Evolutionary conservation across 345 rosid species (phyloP).

Genomic region (Lepidium didymum): DNA sequence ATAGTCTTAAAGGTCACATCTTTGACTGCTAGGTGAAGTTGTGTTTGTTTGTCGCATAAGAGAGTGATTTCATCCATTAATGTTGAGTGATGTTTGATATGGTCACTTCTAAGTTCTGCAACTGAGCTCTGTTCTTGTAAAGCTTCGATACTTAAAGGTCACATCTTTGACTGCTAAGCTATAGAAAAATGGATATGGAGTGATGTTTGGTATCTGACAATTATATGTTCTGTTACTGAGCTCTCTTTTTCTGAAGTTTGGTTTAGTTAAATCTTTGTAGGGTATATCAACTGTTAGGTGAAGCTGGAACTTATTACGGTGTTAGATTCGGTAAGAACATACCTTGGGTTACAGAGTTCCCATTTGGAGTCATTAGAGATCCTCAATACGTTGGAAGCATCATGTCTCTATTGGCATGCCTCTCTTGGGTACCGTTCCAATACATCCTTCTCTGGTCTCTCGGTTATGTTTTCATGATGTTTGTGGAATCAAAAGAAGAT

Average conservation of each 20-base stretch:
- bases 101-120: too few species aligned
- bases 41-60: too few species aligned
- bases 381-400: slow-evolving; percentile 91
- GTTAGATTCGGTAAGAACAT: slow-evolving; percentile 73
- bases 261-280: slow-evolving; percentile 31
- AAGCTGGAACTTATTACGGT: slow-evolving; percentile 86
- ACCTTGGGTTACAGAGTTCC: slow-evolving; percentile 84
- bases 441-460: slow-evolving; percentile 72
- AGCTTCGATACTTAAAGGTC: neutral
- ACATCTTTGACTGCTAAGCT: neutral
- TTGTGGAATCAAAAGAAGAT: slow-evolving; percentile 64
- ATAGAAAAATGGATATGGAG: neutral
- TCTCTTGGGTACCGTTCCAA: slow-evolving; percentile 73
- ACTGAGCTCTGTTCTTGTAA: neutral
- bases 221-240: neutral
- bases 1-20: too few species aligned
- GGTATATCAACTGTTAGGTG: slow-evolving; percentile 88
- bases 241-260: too few species aligned
- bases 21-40: too few species aligned
- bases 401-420: slow-evolving; percentile 66
- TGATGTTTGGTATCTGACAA: neutral
- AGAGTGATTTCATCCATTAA: too few species aligned
- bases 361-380: slow-evolving; percentile 83
- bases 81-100: too few species aligned
- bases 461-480: slow-evolving; percentile 65